phyloP scores from a whole-genome alignment of 176 grass and related monocot genomes.

The Cymbopogon citratus region DNA sequence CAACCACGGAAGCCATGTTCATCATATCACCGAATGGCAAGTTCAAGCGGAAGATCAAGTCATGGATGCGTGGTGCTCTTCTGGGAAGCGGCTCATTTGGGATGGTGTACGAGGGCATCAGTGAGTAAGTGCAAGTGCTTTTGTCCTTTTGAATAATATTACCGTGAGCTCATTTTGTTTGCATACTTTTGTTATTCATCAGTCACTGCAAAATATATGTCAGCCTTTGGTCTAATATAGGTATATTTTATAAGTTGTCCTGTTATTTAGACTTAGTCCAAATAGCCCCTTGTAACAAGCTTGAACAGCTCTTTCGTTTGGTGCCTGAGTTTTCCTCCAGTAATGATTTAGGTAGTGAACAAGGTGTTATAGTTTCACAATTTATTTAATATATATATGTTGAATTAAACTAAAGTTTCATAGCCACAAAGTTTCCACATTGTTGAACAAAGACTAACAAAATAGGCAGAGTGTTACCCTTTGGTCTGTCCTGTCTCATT shows the following conservation, averaged over 20 bases:
- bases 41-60: slow-evolving; percentile 73
- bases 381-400: not conserved
- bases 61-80: slow-evolving; percentile 68
- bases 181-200: not conserved
- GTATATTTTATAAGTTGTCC: not conserved
- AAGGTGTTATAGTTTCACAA: not conserved
- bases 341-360: not conserved
- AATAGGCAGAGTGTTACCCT: not conserved
- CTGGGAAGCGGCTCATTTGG: slow-evolving; percentile 90
- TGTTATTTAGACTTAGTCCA: slow-evolving; percentile 11
- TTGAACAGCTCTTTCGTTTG: not conserved
- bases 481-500: not conserved
- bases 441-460: not conserved
- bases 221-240: not conserved
- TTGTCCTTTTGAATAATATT: slow-evolving; percentile 1
- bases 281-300: not conserved
- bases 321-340: not conserved
- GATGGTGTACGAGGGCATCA: slow-evolving; percentile 86
- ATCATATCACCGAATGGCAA: slow-evolving; percentile 79
- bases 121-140: slow-evolving; percentile 73
- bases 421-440: not conserved
- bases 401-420: not conserved
- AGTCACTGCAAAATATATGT: not conserved
- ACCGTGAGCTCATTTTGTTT: not conserved
- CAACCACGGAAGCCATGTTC: slow-evolving; percentile 75